Evolutionary conservation across 495 filamentous ascomycete genomes (phyloP).

Genomic region (Cercophora newfieldiana): DNA sequence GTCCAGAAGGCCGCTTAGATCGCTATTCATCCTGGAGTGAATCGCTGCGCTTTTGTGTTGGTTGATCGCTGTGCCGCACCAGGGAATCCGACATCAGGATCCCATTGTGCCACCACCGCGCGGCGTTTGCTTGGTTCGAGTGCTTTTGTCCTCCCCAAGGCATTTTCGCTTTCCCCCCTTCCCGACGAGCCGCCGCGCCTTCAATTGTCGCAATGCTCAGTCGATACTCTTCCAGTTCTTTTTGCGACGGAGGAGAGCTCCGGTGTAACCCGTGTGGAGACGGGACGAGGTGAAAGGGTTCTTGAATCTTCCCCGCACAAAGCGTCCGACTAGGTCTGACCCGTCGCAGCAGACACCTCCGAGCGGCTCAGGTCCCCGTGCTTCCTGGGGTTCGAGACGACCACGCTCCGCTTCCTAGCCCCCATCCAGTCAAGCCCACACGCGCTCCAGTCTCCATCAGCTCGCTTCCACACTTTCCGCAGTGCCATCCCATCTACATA

Average conservation of each 20-base stretch:
- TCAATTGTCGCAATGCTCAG: not conserved
- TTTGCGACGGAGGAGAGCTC: not conserved
- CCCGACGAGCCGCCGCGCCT: not conserved
- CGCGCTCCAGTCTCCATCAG: not conserved
- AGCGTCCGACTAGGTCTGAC: not conserved
- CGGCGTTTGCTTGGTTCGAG: not conserved
- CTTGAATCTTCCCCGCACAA: not conserved
- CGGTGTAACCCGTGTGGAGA: not conserved
- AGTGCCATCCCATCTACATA: not conserved
- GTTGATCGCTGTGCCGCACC: not conserved
- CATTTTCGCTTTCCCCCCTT: not conserved
- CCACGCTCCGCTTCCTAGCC: not conserved
- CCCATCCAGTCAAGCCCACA: not conserved
- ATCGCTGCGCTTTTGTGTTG: not conserved
- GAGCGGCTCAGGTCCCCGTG: not conserved
- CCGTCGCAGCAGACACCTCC: not conserved
- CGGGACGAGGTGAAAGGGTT: not conserved
- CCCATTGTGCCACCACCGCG: not conserved
- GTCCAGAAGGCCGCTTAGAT: not conserved
- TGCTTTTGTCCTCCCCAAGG: not conserved
- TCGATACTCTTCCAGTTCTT: not conserved
- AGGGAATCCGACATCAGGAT: not conserved
- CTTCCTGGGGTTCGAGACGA: not conserved
- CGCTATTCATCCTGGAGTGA: not conserved
- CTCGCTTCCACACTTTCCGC: conserved; percentile 6